phyloP scores from a whole-genome alignment of 2,329 filamentous ascomycete genomes.

The Fusarium sarcochroum region DNA sequence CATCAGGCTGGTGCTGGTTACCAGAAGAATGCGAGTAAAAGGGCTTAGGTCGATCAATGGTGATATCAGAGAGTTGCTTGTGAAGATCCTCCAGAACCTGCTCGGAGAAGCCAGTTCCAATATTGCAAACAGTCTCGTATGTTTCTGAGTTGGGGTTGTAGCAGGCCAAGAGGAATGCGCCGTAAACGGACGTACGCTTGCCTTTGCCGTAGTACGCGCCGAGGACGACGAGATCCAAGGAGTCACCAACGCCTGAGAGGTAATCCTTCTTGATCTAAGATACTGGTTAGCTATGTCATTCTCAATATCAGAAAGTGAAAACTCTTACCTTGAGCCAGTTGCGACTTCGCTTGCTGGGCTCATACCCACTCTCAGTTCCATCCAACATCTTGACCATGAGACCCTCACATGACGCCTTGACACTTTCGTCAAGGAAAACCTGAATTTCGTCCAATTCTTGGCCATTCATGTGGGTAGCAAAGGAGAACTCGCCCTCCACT shows the following conservation, averaged over 20 bases:
- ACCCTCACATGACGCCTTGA: slow-evolving; percentile 96
- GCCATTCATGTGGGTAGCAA: slow-evolving; percentile 88
- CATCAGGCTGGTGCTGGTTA: slow-evolving; percentile 94
- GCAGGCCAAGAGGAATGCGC: slow-evolving; percentile 94
- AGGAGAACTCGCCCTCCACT: slow-evolving; percentile 90
- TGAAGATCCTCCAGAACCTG: slow-evolving; percentile 92
- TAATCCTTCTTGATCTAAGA: slow-evolving; percentile 95
- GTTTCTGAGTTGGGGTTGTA: slow-evolving; percentile 85
- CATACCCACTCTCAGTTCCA: slow-evolving; percentile 91
- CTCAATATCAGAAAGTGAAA: not conserved
- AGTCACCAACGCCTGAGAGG: slow-evolving; percentile 92
- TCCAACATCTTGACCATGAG: slow-evolving; percentile 99
- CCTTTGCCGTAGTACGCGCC: slow-evolving; percentile 95
- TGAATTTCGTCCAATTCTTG: slow-evolving; percentile 96
- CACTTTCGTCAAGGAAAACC: slow-evolving; percentile 89
- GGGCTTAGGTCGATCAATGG: slow-evolving; percentile 92
- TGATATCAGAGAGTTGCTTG: slow-evolving; percentile 78
- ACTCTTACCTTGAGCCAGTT: slow-evolving; percentile 92
- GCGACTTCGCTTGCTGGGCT: slow-evolving; percentile 94
- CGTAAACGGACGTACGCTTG: slow-evolving; percentile 95
- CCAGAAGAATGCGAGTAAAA: slow-evolving; percentile 91
- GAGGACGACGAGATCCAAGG: slow-evolving; percentile 94
- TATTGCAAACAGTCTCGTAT: slow-evolving; percentile 98
- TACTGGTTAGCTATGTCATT: slow-evolving; percentile 69
- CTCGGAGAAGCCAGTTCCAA: slow-evolving; percentile 97